phyloP scores from a whole-genome alignment of 345 rosid genomes.

The Aquilaria malaccensis region DNA sequence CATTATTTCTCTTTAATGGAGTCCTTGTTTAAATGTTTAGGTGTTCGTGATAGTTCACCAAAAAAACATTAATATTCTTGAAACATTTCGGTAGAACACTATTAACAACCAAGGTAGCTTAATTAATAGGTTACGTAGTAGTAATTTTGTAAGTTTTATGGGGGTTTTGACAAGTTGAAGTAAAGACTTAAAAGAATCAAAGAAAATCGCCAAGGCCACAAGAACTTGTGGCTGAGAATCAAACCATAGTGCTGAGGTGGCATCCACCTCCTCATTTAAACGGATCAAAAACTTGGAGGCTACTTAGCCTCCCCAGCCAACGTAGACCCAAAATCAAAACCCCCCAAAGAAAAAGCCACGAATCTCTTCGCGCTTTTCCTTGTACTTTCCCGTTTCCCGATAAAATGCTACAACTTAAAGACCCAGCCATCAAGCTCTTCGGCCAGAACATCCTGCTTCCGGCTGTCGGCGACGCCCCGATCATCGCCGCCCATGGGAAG shows the following conservation, averaged over 20 bases:
- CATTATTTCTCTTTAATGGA: no score
- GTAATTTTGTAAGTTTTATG: no score
- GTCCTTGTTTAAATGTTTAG: no score
- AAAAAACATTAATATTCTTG: no score
- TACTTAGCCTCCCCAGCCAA: conserved; percentile 15
- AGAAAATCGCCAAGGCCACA: conserved; percentile 64
- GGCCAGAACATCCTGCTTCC: conserved; percentile 62
- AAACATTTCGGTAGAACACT: no score
- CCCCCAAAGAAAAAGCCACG: not conserved
- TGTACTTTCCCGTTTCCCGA: conserved; percentile 8
- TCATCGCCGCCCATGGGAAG: conserved; percentile 8
- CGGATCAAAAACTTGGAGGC: conserved; percentile 51
- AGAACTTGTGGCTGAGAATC: conserved; percentile 88
- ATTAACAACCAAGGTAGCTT: no score
- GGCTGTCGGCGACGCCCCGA: conserved; percentile 18
- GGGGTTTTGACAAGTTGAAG: no score
- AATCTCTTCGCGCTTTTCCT: conserved; percentile 24
- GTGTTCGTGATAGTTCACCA: no score
- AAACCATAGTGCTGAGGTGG: conserved; percentile 60
- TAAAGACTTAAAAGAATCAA: not conserved
- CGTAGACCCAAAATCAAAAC: conserved; percentile 8
- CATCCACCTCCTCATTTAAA: conserved; percentile 45
- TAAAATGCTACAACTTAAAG: conserved; percentile 42
- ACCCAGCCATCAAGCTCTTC: conserved; percentile 73
- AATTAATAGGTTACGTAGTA: no score